A percentile compares a stretch with the other conserved stretches of the same genome.
These are phyloP conservation scores for Metschnikowia corniflorae DNA, from an alignment of 805 yeast species.

Conservation along the genomic window DNA sequence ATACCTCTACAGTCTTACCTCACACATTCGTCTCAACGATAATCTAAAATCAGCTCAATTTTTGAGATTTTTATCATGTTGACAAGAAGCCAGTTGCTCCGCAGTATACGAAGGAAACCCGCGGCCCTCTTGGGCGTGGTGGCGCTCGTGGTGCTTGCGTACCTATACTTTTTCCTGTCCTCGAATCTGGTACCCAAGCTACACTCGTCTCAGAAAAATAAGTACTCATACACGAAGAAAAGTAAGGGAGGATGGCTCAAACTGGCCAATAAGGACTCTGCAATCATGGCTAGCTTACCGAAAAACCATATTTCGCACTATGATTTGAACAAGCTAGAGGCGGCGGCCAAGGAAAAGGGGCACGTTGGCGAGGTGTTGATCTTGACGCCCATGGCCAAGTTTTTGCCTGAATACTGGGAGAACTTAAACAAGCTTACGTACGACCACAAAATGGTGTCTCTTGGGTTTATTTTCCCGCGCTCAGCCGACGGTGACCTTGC, in stretches of 20 bases:
- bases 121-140: conserved; percentile 45
- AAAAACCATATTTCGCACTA: conserved; percentile 77
- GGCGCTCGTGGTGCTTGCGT: conserved; percentile 39
- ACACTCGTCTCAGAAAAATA: conserved; percentile 20
- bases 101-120: conserved; percentile 62
- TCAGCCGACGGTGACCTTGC: conserved; percentile 78
- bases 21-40: no score
- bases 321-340: conserved; percentile 73
- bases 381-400: conserved; percentile 86
- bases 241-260: conserved; percentile 44
- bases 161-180: conserved; percentile 32
- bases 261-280: conserved; percentile 44
- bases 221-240: conserved; percentile 46
- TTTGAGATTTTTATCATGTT: conserved; percentile 17
- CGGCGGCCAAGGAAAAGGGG: conserved; percentile 66
- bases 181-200: conserved; percentile 8
- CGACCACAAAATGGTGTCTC: conserved; percentile 79
- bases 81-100: conserved; percentile 23
- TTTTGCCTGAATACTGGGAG: conserved; percentile 83
- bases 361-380: conserved; percentile 82
- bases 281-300: conserved; percentile 59
- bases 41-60: no score
- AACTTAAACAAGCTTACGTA: conserved; percentile 72
- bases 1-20: no score
- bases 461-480: conserved; percentile 91